Evolutionary conservation across 1,284 basidiomycete genomes (phyloP), one percentile per base, ranked within the genome.

Genomic region (Microbotryum lychnidis-dioicae): DNA sequence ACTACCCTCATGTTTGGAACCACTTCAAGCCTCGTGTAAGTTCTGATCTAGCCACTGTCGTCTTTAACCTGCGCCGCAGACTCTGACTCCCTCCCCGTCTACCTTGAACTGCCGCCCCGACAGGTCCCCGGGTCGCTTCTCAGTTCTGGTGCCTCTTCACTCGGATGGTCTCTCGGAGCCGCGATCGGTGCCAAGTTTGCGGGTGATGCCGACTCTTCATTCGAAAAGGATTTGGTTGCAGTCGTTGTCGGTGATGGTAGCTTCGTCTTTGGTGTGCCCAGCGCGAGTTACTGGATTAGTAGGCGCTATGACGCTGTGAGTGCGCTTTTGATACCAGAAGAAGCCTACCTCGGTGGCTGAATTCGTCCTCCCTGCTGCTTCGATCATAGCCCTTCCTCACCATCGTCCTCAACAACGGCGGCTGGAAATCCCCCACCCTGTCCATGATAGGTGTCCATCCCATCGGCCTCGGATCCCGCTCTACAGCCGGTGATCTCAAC

Each of bases 221-320:
- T 69, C 62, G 31, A 76, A 21, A 68, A 80, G 60, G 83, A 86
- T 25, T 71, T 87, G 46, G 76, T 83, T 16, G 77, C 81, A 1
- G 77, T 77, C 1, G 76, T 87, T 21, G 82, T 86, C 5, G 86
- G 85, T 1, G 85, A 87, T 69, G 85, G 86, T 0, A 80, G 80
- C 3, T 87, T 79, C 70, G 70, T 87, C 70, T 87, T 87, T 71
- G 79, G 83, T 2, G 81, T 85, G 0, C 85, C 86, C 0, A 78
- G 80, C 42, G 80, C 83, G 3, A 81, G 80, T 1, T 87, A 80
- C 72, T 86, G 85, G 85, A 84, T 87, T 73, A 83, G 85, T 0
- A 79, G 80, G 65, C 77, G 79, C 57, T 86, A 87, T 72, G 75
- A 83, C 29, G 83, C 85, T 42, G 84, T 85, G 60, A 66, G 81